These are phyloP conservation scores for Magnaporthales sp. DNA, from an alignment of 2,329 filamentous ascomycete species.

Conservation along the genomic window DNA sequence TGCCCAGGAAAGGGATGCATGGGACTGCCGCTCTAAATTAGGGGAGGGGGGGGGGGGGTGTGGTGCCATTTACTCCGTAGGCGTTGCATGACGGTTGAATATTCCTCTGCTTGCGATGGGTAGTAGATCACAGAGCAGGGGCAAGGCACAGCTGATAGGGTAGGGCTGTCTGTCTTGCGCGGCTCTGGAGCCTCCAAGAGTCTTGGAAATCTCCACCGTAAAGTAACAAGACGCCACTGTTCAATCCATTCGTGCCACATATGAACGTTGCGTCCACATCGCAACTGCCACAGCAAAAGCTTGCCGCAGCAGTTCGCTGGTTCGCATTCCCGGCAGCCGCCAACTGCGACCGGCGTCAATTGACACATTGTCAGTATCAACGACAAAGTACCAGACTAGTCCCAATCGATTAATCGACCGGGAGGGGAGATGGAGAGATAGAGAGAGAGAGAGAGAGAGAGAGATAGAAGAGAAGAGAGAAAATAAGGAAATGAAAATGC, in stretches of 20 bases:
- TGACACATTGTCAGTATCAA: not conserved
- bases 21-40: not conserved
- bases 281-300: not conserved
- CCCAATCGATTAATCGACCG: not conserved
- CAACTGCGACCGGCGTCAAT: not conserved
- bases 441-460: not conserved
- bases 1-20: not conserved
- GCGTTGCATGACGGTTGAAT: too few species aligned
- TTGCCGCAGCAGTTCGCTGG: not conserved
- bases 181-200: not conserved
- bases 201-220: not conserved
- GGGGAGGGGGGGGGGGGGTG: not conserved
- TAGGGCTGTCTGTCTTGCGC: not conserved
- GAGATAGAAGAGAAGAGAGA: not conserved
- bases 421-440: not conserved
- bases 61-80: too few species aligned
- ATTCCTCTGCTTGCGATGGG: too few species aligned
- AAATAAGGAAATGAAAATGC: not conserved
- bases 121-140: not conserved
- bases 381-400: not conserved
- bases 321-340: not conserved
- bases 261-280: too few species aligned
- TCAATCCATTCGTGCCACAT: not conserved
- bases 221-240: not conserved
- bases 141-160: not conserved